Percentiles rank a stretch among this genome's conserved stretches.
These are phyloP conservation scores for Dacryopinax primogenitus DNA, from an alignment of 768 basidiomycete genomes.

Conservation along the genomic window DNA sequence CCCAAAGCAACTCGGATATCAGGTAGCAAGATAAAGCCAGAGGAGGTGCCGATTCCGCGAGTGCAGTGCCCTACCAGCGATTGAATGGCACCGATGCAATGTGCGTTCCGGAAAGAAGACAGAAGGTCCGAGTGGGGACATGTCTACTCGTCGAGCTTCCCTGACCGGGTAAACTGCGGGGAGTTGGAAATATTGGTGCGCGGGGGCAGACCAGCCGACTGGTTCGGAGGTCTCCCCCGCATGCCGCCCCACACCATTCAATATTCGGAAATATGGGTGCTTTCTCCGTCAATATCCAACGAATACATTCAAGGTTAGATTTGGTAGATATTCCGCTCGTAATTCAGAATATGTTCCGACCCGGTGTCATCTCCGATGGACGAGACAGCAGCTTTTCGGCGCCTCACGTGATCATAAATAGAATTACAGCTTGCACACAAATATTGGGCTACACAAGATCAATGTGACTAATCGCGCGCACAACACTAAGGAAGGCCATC, in stretches of 20 bases:
- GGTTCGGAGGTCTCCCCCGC: not conserved
- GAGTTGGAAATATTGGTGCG: not conserved
- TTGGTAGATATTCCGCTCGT: too few species aligned
- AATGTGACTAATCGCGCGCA: not conserved
- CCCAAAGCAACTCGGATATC: too few species aligned
- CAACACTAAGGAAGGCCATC: conserved; percentile 12
- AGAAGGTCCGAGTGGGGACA: not conserved
- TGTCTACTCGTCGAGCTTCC: not conserved
- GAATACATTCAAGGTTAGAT: not conserved
- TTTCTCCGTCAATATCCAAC: not conserved
- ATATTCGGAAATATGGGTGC: too few species aligned
- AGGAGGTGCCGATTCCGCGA: too few species aligned
- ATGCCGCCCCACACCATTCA: not conserved
- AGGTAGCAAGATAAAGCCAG: too few species aligned
- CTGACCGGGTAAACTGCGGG: not conserved
- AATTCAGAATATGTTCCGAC: too few species aligned
- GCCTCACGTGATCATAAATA: not conserved
- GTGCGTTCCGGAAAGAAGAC: not conserved
- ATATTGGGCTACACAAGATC: not conserved
- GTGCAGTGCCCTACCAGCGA: too few species aligned
- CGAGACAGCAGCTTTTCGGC: too few species aligned
- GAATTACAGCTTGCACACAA: conserved; percentile 1
- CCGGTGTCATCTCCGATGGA: too few species aligned
- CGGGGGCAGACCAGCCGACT: not conserved
- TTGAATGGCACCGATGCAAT: not conserved